Percentiles rank a stretch among this genome's conserved stretches.
Evolutionary conservation across 1,139 yeast genomes (phyloP).

Genomic region (Yamadazyma atlantica): DNA sequence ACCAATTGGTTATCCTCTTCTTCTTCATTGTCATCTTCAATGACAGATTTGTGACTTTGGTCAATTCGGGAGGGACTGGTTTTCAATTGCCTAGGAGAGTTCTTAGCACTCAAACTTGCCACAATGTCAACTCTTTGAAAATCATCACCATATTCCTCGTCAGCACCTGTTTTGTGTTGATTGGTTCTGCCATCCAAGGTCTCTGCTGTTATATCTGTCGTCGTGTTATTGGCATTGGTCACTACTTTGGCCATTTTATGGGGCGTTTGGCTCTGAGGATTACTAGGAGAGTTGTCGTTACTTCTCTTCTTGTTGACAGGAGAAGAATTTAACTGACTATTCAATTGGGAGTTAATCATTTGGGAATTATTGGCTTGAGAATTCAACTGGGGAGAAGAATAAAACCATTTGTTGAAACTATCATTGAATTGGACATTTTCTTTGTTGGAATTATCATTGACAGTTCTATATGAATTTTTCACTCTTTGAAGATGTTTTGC

Average conservation of each 20-base stretch:
- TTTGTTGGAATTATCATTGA: constrained; percentile 12
- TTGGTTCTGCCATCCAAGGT: too few species aligned
- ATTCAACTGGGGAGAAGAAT: constrained; percentile 18
- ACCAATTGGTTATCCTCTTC: constrained; percentile 20
- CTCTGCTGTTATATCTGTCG: background rate
- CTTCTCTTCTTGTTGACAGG: constrained; percentile 7
- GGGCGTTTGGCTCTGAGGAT: constrained; percentile 1
- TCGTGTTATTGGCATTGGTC: constrained; percentile 19
- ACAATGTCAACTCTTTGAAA: constrained; percentile 28
- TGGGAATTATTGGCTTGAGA: constrained; percentile 1
- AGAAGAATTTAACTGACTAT: constrained; percentile 8
- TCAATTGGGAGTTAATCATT: constrained; percentile 4
- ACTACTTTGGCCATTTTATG: constrained; percentile 25
- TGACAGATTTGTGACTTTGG: constrained; percentile 4
- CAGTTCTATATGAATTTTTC: constrained; percentile 11
- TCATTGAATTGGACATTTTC: constrained; percentile 15
- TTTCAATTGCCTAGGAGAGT: constrained; percentile 13
- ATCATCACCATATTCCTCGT: constrained; percentile 20
- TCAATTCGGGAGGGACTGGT: constrained; percentile 1
- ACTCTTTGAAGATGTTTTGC: constrained; percentile 19
- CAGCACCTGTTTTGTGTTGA: constrained; percentile 4
- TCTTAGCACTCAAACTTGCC: constrained; percentile 19
- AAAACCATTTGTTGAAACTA: constrained; percentile 10
- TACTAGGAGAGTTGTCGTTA: constrained; percentile 1
- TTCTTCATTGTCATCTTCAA: constrained; percentile 28